phyloP scores from a whole-genome alignment of 2,329 filamentous ascomycete genomes.

The Aspergillus pseudoviridinutans region DNA sequence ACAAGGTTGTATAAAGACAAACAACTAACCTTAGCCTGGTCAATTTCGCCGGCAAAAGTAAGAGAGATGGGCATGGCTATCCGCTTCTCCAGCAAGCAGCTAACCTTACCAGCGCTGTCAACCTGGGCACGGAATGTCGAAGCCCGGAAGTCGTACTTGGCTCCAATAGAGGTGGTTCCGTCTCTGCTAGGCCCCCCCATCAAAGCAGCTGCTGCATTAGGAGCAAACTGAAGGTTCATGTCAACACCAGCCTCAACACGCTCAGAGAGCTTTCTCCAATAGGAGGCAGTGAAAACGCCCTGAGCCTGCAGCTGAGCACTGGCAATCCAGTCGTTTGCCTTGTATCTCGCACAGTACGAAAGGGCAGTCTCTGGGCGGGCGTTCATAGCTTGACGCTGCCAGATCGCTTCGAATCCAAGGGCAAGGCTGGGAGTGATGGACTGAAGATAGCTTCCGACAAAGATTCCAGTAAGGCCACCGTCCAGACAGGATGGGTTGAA shows the following conservation, averaged over 20 bases:
- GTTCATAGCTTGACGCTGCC: constrained; percentile 80
- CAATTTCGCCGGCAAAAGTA: constrained; percentile 94
- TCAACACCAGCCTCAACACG: constrained; percentile 96
- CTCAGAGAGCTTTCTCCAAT: constrained; percentile 89
- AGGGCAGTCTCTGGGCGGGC: constrained; percentile 86
- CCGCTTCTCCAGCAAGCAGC: constrained; percentile 90
- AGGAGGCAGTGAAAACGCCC: constrained; percentile 83
- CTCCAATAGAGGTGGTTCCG: constrained; percentile 83
- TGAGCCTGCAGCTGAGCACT: constrained; percentile 85
- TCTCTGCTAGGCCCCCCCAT: constrained; percentile 81
- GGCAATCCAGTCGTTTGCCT: constrained; percentile 85
- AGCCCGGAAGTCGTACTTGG: constrained; percentile 97
- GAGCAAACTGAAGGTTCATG: constrained; percentile 78
- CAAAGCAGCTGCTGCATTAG: constrained; percentile 60
- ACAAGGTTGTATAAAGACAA: not conserved
- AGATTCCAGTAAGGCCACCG: constrained; percentile 89
- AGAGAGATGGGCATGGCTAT: constrained; percentile 88
- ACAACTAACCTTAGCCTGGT: constrained; percentile 81
- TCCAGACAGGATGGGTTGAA: constrained; percentile 94
- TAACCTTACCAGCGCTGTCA: constrained; percentile 90
- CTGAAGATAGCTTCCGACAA: constrained; percentile 93
- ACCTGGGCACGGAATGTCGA: constrained; percentile 94
- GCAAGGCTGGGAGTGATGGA: constrained; percentile 82
- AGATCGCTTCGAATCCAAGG: constrained; percentile 86
- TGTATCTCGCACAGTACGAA: constrained; percentile 90